Percentiles rank a stretch among this genome's conserved stretches.
These are phyloP conservation scores for Tylopilus rubrobrunneus DNA, from an alignment of 768 basidiomycete species.

Conservation along the genomic window DNA sequence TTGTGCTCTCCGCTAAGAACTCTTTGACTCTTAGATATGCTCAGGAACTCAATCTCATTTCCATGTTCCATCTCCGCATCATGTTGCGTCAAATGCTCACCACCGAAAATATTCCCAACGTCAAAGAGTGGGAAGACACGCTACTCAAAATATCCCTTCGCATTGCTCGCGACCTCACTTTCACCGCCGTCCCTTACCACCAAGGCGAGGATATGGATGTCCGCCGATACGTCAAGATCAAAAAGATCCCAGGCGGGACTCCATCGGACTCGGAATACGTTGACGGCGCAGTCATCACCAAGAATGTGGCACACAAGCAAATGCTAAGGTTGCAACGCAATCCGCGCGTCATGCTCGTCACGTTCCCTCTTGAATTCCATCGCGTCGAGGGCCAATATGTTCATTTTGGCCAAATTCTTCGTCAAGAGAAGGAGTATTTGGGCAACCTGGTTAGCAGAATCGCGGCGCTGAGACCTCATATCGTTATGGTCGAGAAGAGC, in stretches of 20 bases:
- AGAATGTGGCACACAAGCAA: slow-evolving; percentile 94
- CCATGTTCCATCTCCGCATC: slow-evolving; percentile 83
- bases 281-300: slow-evolving; percentile 94
- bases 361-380: slow-evolving; percentile 92
- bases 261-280: slow-evolving; percentile 96
- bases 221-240: slow-evolving; percentile 93
- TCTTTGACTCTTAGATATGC: slow-evolving; percentile 52
- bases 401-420: slow-evolving; percentile 84
- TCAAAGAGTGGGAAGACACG: slow-evolving; percentile 85
- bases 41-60: slow-evolving; percentile 77
- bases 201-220: slow-evolving; percentile 95
- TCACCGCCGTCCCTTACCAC: slow-evolving; percentile 63
- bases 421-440: slow-evolving; percentile 92
- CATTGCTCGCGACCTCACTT: slow-evolving; percentile 81
- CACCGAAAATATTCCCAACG: slow-evolving; percentile 75
- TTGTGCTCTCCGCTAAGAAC: slow-evolving; percentile 1
- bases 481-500: slow-evolving; percentile 87
- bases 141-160: slow-evolving; percentile 78
- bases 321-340: slow-evolving; percentile 83
- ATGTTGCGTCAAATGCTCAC: slow-evolving; percentile 91
- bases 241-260: slow-evolving; percentile 93
- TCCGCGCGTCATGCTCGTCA: slow-evolving; percentile 94
- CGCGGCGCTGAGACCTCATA: slow-evolving; percentile 85
- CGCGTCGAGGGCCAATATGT: slow-evolving; percentile 91
- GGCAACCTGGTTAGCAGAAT: slow-evolving; percentile 85